Percentiles rank a stretch among this genome's conserved stretches.
phyloP scores from a whole-genome alignment of 2,329 filamentous ascomycete genomes.

The Epicoccum nigrum region DNA sequence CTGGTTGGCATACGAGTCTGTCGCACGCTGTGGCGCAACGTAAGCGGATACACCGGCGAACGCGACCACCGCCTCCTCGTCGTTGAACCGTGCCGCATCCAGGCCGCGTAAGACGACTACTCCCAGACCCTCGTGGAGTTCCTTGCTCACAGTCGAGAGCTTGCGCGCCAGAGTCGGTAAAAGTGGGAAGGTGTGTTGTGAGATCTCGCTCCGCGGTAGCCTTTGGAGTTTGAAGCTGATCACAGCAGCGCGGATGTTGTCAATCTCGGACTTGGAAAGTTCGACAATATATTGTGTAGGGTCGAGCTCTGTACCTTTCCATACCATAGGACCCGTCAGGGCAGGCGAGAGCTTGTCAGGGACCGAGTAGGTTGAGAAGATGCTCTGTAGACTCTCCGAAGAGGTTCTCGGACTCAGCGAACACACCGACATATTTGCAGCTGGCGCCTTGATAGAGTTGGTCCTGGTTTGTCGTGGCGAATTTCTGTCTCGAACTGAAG shows the following conservation, averaged over 20 bases:
- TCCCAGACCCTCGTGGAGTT: constrained; percentile 40
- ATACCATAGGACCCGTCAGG: constrained; percentile 42
- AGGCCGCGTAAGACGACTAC: constrained; percentile 43
- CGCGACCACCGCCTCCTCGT: constrained; percentile 46
- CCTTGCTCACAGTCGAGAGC: constrained; percentile 33
- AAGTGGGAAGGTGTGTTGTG: constrained; percentile 30
- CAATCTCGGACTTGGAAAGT: constrained; percentile 34
- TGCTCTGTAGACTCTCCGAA: constrained; percentile 40
- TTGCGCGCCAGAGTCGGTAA: constrained; percentile 29
- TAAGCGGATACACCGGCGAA: constrained; percentile 43
- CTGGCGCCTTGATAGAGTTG: too few relatives aligned
- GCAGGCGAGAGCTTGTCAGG: constrained; percentile 41
- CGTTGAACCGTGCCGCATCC: constrained; percentile 41
- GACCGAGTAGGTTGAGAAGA: constrained; percentile 27
- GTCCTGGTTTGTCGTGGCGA: neutral
- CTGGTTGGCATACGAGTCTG: constrained; percentile 48
- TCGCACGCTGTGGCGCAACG: constrained; percentile 40
- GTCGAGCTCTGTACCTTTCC: constrained; percentile 37
- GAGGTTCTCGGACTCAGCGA: constrained; percentile 39
- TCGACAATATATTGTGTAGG: constrained; percentile 35
- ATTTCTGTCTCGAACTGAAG: neutral
- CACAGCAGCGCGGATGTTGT: constrained; percentile 40
- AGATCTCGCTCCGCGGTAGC: constrained; percentile 11
- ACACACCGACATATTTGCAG: constrained; percentile 38
- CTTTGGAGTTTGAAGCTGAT: constrained; percentile 35